A percentile compares a stretch with the other conserved stretches of the same genome.
phyloP scores from a whole-genome alignment of 2,329 filamentous ascomycete species.

The Diplodia mutila region DNA sequence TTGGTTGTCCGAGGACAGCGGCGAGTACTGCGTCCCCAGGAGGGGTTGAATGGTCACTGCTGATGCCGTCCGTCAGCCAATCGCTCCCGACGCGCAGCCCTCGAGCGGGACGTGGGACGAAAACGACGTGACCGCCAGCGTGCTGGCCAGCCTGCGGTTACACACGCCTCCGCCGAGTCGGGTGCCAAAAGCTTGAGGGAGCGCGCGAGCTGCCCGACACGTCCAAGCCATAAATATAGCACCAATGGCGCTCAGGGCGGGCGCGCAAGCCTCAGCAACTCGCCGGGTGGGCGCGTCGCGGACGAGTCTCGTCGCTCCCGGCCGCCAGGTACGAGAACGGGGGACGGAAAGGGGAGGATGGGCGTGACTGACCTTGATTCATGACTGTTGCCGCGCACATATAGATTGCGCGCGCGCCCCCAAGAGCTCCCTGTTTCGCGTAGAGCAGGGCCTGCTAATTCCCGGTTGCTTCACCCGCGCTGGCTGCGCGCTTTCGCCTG shows the following conservation, averaged over 20 bases:
- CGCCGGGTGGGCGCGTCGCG: conserved; percentile 11
- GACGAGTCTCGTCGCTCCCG: conserved; percentile 1
- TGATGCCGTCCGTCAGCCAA: conserved; percentile 48
- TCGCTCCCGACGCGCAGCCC: conserved; percentile 34
- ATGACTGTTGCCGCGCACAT: conserved; percentile 23
- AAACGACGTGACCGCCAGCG: conserved; percentile 34
- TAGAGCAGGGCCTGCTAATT: conserved; percentile 73
- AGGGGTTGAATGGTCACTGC: conserved; percentile 48
- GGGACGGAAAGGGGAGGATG: conserved; percentile 3
- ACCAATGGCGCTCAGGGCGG: conserved; percentile 10
- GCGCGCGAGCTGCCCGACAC: conserved; percentile 18
- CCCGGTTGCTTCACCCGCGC: neutral
- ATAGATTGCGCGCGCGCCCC: conserved; percentile 18
- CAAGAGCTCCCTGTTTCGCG: conserved; percentile 70
- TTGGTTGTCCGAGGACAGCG: conserved; percentile 50
- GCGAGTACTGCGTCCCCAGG: conserved; percentile 43
- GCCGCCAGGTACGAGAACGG: conserved; percentile 22
- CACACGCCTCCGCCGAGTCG: conserved; percentile 42
- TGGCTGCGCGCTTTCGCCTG: neutral
- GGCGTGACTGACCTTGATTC: conserved; percentile 25
- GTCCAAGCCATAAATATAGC: conserved; percentile 24
- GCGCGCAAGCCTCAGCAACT: neutral
- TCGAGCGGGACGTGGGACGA: conserved; percentile 42
- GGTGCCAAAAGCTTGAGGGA: conserved; percentile 30
- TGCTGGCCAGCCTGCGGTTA: conserved; percentile 41